These are phyloP conservation scores for Pythium inflatum DNA, from an alignment of 352 stramenopile genomes.

Conservation along the genomic window DNA sequence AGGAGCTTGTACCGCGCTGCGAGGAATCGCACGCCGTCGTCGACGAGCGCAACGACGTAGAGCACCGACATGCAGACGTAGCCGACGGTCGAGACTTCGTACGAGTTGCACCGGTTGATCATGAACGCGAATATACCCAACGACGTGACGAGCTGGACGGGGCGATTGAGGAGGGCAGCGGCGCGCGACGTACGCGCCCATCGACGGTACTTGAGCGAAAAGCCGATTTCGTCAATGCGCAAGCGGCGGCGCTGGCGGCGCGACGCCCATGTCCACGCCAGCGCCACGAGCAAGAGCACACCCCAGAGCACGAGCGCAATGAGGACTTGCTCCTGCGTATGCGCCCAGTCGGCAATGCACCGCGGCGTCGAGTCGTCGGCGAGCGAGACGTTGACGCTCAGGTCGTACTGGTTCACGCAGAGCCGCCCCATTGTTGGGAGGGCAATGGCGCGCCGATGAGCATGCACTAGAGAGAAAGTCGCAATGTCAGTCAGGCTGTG, in stretches of 20 bases:
- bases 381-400: constrained; percentile 33
- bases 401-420: constrained; percentile 62
- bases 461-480: no score
- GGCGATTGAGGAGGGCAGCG: constrained; percentile 78
- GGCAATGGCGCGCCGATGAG: no score
- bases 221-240: constrained; percentile 68
- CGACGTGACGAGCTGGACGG: constrained; percentile 76
- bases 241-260: constrained; percentile 58
- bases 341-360: constrained; percentile 74
- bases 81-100: constrained; percentile 63
- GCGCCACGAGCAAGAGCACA: constrained; percentile 50
- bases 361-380: constrained; percentile 42
- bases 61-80: constrained; percentile 74
- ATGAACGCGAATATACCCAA: constrained; percentile 72
- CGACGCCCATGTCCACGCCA: constrained; percentile 60
- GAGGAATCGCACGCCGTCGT: constrained; percentile 79
- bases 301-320: constrained; percentile 54
- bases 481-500: not conserved
- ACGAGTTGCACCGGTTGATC: constrained; percentile 70
- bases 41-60: constrained; percentile 62
- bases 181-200: constrained; percentile 79
- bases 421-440: constrained; percentile 54
- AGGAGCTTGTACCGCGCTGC: constrained; percentile 80
- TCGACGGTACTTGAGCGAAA: constrained; percentile 73
- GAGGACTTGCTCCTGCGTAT: constrained; percentile 76